A percentile compares a stretch with the other conserved stretches of the same genome.
Conservation (phyloP, 2,329 filamentous ascomycete genomes). For the Hymenoscyphus scutula region DNA sequence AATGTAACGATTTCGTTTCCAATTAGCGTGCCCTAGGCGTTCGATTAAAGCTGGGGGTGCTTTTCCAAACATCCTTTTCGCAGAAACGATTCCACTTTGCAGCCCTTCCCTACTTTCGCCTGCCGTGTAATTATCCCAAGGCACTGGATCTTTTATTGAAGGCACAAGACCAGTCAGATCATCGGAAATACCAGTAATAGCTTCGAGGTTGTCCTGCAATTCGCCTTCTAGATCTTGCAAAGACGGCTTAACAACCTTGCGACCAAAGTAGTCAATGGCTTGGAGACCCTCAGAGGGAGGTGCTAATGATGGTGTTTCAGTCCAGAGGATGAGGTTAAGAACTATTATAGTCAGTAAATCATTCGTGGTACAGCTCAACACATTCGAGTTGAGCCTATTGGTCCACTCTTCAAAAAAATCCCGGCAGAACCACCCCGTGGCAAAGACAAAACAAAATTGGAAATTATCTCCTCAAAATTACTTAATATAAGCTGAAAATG, state of each 20-base stretch:
- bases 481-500: too few species aligned
- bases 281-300: background rate
- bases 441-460: too few species aligned
- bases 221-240: background rate
- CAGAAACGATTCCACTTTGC: background rate
- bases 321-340: background rate
- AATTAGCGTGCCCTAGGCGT: background rate
- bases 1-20: conserved; percentile 1
- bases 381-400: too few species aligned
- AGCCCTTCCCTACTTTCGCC: background rate
- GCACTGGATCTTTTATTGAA: background rate
- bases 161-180: background rate
- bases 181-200: background rate
- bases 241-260: background rate
- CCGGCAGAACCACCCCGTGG: too few species aligned
- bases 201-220: background rate
- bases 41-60: background rate
- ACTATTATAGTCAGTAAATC: background rate
- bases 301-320: background rate
- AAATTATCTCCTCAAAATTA: too few species aligned
- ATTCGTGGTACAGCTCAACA: too few species aligned
- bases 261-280: background rate
- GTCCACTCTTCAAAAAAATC: too few species aligned
- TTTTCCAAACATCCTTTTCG: background rate
- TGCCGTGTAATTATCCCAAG: background rate